Evolutionary conservation across 441 rosid species (phyloP), one percentile per base, ranked within the genome.

Genomic region (Melastoma candidum): DNA sequence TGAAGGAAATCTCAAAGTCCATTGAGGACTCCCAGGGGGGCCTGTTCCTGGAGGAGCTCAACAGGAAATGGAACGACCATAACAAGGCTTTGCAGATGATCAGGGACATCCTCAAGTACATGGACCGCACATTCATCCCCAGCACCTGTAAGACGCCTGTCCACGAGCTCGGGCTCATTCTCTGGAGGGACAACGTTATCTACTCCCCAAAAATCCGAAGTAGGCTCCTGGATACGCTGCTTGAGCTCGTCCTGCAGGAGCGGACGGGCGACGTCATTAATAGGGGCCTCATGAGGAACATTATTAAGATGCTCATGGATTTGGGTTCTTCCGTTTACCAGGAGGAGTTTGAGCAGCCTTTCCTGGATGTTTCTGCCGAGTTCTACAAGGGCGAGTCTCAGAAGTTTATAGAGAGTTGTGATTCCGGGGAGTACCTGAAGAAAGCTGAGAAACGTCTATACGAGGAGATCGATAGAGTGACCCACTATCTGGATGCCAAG

Each of bases 31-130:
- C 95, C 58, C 96, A 88, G 61, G 98, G 96, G 62, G 92, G 85
- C 53, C 78, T 85, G 0, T 92, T 92, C 53, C 71, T 85, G 45
- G 94, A 88, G 66, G 98, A 87, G 80, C 75, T 92, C 47, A 85
- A 92, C 77, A 79, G 87, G 72, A 88, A 88, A 74, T 92, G 97
- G 98, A 84, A 79, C 49, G 98, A 88, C 61, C 98, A 92, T 64
- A 92, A 88, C 72, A 88, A 88, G 63, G 97, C 98, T 0, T 60
- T 92, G 64, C 94, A 88, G 58, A 92, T 88, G 96, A 88, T 92
- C 53, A 71, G 98, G 26, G 98, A 92, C 73, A 92, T 92, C 48
- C 79, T 92, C 69, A 92, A 85, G 98, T 92, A 92, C 72, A 87
- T 87, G 96, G 98, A 88, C 57, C 82, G 97, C 64, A 88, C 95